phyloP scores from a whole-genome alignment of 208 protist genomes.

The Leishmania braziliensis region DNA sequence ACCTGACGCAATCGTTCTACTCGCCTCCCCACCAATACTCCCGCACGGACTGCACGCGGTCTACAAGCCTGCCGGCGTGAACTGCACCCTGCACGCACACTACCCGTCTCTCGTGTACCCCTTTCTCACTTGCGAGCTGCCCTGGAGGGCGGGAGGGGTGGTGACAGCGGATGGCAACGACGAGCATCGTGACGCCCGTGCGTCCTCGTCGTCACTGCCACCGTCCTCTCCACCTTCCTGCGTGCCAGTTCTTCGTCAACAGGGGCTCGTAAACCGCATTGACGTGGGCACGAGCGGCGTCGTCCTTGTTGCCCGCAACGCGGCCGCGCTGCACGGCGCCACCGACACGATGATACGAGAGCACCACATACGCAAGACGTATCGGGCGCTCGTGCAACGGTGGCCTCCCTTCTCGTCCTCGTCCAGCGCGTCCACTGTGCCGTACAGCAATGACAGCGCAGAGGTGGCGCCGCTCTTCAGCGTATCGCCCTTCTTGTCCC shows the following conservation, averaged over 20 bases:
- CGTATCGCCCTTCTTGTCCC: slow-evolving; percentile 26
- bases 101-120: slow-evolving; percentile 54
- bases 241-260: slow-evolving; percentile 58
- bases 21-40: slow-evolving; percentile 27
- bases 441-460: neutral
- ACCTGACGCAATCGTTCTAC: neutral
- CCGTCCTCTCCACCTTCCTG: neutral
- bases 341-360: slow-evolving; percentile 40
- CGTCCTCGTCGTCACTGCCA: neutral
- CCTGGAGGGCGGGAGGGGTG: slow-evolving; percentile 33
- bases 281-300: slow-evolving; percentile 82
- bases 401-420: slow-evolving; percentile 23
- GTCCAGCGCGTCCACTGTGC: neutral
- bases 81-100: slow-evolving; percentile 61
- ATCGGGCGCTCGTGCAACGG: slow-evolving; percentile 62
- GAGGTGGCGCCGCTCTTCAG: slow-evolving; percentile 15
- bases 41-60: slow-evolving; percentile 65
- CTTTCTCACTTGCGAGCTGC: slow-evolving; percentile 32
- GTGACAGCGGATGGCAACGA: neutral
- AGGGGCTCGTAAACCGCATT: slow-evolving; percentile 85
- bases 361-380: slow-evolving; percentile 56
- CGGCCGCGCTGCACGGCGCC: slow-evolving; percentile 30
- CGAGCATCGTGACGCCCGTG: neutral
- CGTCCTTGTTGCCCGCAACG: slow-evolving; percentile 48
- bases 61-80: slow-evolving; percentile 65